Evolutionary conservation across 2,329 filamentous ascomycete species (phyloP), one percentile per base, ranked within the genome.

Genomic region (Aspergillus hiratsukae): DNA sequence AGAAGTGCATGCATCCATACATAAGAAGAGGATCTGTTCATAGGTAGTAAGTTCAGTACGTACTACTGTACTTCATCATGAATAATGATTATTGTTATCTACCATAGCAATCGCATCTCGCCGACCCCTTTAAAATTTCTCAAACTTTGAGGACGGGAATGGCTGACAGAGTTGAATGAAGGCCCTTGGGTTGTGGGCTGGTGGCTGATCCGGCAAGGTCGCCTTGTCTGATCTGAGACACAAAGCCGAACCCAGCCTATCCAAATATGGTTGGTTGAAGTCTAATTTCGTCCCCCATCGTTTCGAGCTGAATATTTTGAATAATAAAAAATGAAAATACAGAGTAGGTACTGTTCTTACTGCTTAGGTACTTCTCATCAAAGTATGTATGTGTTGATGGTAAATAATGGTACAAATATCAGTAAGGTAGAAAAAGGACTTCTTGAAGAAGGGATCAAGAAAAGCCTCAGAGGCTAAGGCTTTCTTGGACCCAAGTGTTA

Each of bases 121-220:
- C 31, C 11, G 14, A 35, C 31, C 31, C 31, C 31, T 37, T 35
- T 37, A 7, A 37, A 37, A 7, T 37, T 31, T 17, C 14, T 45
- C 5, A 9, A 45, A 45, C 41, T 17, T 54, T 29, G 43, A 25
- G 29, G 41, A 52, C 54, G 43, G 54, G 29, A 49, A 45, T 52
- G 49, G 25, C 54, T 31, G 54, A 56, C 41, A 37, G 31, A 37
- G 31, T 37, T 37, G 31, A 37, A 37, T 37, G 31, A 37, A 17
- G 31, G 31, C 14, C 14, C 31, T 35, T 35, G 14, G 31, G 31
- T 35, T 17, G 31, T 21, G 51, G 53, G 48, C 51, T 51, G 29
- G 55, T 53, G 58, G 55, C 58, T 60, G 50, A 61, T 58, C 53
- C 58, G 54, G 45, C 54, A 48, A 55, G 48, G 48, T 31, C 45